These are phyloP conservation scores for Fagus sylvatica DNA, from an alignment of 306 rosid species.

Conservation along the genomic window DNA sequence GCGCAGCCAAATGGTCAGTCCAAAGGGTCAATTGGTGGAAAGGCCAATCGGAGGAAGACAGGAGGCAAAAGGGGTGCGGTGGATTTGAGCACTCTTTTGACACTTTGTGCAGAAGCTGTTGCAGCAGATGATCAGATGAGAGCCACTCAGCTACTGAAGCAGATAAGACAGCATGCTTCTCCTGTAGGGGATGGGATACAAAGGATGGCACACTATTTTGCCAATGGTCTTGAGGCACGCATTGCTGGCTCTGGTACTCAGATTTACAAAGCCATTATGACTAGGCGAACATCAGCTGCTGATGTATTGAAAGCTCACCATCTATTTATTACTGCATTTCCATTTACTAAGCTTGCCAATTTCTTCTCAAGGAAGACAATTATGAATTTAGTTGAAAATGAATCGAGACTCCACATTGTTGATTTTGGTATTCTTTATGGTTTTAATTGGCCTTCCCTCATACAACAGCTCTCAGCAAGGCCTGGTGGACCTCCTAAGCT, in stretches of 20 bases:
- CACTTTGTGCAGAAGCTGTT: slow-evolving; percentile 41
- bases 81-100: slow-evolving; percentile 41
- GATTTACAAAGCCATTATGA: slow-evolving; percentile 33
- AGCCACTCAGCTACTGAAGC: slow-evolving; percentile 30
- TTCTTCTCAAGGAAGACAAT: slow-evolving; percentile 41
- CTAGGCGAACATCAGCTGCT: slow-evolving; percentile 40
- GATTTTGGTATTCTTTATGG: slow-evolving; percentile 40
- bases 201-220: slow-evolving; percentile 39
- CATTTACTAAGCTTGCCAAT: slow-evolving; percentile 28
- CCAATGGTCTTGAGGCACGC: slow-evolving; percentile 46
- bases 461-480: slow-evolving; percentile 27
- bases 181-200: slow-evolving; percentile 39
- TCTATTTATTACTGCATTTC: slow-evolving; percentile 35
- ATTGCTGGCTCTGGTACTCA: slow-evolving; percentile 39
- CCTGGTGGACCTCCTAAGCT: slow-evolving; percentile 42
- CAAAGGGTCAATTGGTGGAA: slow-evolving; percentile 24
- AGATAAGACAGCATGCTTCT: slow-evolving; percentile 38
- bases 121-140: slow-evolving; percentile 31
- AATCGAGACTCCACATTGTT: slow-evolving; percentile 38
- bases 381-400: slow-evolving; percentile 35
- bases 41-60: slow-evolving; percentile 32
- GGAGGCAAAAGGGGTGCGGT: slow-evolving; percentile 33
- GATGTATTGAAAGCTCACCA: slow-evolving; percentile 45
- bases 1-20: slow-evolving; percentile 26
- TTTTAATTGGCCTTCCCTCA: slow-evolving; percentile 43